These are phyloP conservation scores for Pyrenophora tritici-repentis DNA, from an alignment of 2,329 filamentous ascomycete genomes.

Conservation along the genomic window DNA sequence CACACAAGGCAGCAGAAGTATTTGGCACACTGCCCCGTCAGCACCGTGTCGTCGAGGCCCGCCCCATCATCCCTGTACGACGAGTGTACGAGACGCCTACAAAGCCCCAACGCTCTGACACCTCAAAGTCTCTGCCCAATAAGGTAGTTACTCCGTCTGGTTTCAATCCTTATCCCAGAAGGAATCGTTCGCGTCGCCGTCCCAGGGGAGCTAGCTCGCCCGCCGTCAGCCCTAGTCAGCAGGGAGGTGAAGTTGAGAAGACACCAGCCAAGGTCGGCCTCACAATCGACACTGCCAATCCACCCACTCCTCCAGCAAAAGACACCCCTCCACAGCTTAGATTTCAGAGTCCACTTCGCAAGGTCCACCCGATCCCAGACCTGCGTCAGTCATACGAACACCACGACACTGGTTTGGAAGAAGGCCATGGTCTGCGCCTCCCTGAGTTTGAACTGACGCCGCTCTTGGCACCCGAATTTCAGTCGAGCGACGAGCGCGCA, in stretches of 20 bases:
- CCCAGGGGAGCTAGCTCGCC: conserved; percentile 13
- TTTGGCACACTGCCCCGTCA: conserved; percentile 37
- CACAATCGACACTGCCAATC: conserved; percentile 19
- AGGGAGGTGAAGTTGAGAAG: conserved; percentile 8
- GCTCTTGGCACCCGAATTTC: conserved; percentile 11
- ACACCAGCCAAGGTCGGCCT: neutral
- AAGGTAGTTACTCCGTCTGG: conserved; percentile 22
- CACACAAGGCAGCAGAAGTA: conserved; percentile 39
- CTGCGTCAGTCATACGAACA: conserved; percentile 21
- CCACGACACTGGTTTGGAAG: neutral
- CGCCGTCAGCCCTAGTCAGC: conserved; percentile 5
- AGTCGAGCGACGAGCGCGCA: conserved; percentile 13
- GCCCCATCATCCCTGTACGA: conserved; percentile 22
- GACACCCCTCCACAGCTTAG: conserved; percentile 44
- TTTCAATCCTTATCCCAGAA: conserved; percentile 12
- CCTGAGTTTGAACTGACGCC: conserved; percentile 25
- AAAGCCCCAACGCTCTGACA: conserved; percentile 30
- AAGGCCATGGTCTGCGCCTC: conserved; percentile 15
- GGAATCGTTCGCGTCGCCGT: conserved; percentile 2
- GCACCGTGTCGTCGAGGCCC: conserved; percentile 15
- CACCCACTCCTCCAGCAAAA: conserved; percentile 52
- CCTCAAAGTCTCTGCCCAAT: conserved; percentile 31
- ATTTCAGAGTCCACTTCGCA: conserved; percentile 25
- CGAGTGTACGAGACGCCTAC: no score
- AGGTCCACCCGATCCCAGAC: conserved; percentile 17